phyloP scores from a whole-genome alignment of 2,329 filamentous ascomycete species.

The Penicillium sp. region DNA sequence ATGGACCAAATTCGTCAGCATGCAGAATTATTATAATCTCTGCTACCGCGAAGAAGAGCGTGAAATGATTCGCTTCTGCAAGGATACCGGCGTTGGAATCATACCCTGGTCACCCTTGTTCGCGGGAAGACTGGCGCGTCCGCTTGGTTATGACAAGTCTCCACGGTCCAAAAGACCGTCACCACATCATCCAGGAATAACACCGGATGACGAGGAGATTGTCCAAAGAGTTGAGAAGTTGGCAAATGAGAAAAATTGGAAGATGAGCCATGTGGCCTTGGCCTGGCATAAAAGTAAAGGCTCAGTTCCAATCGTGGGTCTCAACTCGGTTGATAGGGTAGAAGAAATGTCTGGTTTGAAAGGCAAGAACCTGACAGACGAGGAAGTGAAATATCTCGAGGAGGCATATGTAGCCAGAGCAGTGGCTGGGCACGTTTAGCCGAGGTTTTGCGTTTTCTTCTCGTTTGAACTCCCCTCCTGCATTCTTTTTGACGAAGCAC shows the following conservation, averaged over 20 bases:
- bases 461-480: not conserved
- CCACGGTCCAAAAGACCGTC: constrained; percentile 8
- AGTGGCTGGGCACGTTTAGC: constrained; percentile 6
- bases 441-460: not conserved
- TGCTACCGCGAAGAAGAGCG: constrained; percentile 60
- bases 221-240: constrained; percentile 46
- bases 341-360: constrained; percentile 47
- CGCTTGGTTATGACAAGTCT: constrained; percentile 10
- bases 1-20: constrained; percentile 57
- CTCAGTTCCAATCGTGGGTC: constrained; percentile 49
- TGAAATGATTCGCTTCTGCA: constrained; percentile 51
- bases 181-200: not conserved
- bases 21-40: constrained; percentile 39
- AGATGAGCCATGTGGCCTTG: constrained; percentile 35
- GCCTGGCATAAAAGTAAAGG: constrained; percentile 37
- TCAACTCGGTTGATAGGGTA: constrained; percentile 46
- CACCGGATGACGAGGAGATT: constrained; percentile 29
- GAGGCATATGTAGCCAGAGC: constrained; percentile 27
- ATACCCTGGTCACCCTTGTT: constrained; percentile 32
- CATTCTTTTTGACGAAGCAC: not conserved
- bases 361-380: constrained; percentile 44
- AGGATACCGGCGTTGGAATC: constrained; percentile 46
- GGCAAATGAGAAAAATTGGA: constrained; percentile 41
- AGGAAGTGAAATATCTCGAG: constrained; percentile 50
- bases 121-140: constrained; percentile 22